Evolutionary conservation across 2,329 filamentous ascomycete genomes (phyloP).

Genomic region (Trichophaea hybrida): DNA sequence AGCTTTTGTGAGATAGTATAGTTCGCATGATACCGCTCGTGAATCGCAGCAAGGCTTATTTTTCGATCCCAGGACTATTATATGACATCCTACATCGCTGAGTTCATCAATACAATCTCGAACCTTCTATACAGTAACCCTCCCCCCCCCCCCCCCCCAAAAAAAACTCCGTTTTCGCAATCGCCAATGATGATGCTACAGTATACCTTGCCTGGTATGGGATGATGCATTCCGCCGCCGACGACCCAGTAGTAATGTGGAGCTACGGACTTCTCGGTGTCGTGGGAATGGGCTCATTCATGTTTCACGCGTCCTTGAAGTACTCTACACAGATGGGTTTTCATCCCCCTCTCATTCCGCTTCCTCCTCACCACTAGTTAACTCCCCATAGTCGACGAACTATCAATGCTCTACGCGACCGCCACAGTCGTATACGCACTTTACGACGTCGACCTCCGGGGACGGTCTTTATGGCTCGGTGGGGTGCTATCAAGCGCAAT

Average conservation of each 20-base stretch:
- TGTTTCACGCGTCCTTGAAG: slow-evolving; percentile 35
- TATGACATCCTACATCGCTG: slow-evolving; percentile 39
- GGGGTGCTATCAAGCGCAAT: neutral
- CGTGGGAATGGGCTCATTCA: slow-evolving; percentile 33
- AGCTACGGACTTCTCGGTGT: slow-evolving; percentile 35
- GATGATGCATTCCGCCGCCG: neutral
- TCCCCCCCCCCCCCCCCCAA: too few species aligned
- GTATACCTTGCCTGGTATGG: neutral
- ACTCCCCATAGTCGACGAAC: slow-evolving; percentile 10
- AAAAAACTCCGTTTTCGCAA: too few species aligned
- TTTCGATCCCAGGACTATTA: slow-evolving; percentile 35
- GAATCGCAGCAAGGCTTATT: too few species aligned
- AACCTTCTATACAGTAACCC: slow-evolving; percentile 31
- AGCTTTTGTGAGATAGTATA: neutral
- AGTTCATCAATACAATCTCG: slow-evolving; percentile 41
- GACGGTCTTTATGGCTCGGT: neutral
- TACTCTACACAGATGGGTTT: slow-evolving; percentile 37
- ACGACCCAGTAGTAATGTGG: neutral
- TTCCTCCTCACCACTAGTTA: neutral
- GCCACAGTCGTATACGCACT: slow-evolving; percentile 13
- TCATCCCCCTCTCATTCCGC: too few species aligned
- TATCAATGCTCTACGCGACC: slow-evolving; percentile 15
- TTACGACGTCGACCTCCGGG: slow-evolving; percentile 3
- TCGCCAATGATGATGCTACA: neutral
- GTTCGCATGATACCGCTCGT: slow-evolving; percentile 25